Evolutionary conservation across 83 land plant species (phyloP).

Genomic region (Thuja plicata): DNA sequence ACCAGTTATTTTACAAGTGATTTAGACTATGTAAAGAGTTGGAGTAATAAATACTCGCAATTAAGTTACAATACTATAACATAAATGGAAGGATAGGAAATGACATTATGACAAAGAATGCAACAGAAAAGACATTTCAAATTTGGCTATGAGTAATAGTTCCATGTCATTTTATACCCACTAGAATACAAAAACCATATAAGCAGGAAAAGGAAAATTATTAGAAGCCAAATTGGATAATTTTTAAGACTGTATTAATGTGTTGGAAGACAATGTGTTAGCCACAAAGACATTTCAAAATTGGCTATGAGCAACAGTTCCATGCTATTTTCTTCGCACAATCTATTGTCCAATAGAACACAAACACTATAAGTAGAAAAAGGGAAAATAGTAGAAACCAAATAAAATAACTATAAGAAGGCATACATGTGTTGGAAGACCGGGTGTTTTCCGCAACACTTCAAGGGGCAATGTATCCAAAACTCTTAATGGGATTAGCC

Average conservation of each 20-base stretch:
- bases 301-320: neutral
- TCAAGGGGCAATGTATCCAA: constrained; percentile 43
- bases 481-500: constrained; percentile 32
- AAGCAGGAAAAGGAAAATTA: too few relatives aligned
- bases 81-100: neutral
- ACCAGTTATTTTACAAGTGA: neutral
- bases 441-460: constrained; percentile 22
- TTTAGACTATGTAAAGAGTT: neutral
- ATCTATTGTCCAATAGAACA: neutral
- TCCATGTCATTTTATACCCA: neutral
- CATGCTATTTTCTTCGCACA: neutral
- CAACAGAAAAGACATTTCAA: neutral
- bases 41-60: neutral
- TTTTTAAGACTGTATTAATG: too few relatives aligned
- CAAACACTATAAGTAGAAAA: neutral
- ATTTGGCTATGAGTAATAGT: neutral
- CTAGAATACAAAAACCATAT: too few relatives aligned
- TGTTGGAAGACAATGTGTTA: too few relatives aligned
- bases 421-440: constrained; percentile 43
- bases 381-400: neutral
- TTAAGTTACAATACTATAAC: neutral
- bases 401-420: neutral
- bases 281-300: neutral
- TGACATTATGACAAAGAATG: neutral
- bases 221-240: too few relatives aligned